Conservation (phyloP, 345 rosid species). For the Gossypium longicalyx region DNA sequence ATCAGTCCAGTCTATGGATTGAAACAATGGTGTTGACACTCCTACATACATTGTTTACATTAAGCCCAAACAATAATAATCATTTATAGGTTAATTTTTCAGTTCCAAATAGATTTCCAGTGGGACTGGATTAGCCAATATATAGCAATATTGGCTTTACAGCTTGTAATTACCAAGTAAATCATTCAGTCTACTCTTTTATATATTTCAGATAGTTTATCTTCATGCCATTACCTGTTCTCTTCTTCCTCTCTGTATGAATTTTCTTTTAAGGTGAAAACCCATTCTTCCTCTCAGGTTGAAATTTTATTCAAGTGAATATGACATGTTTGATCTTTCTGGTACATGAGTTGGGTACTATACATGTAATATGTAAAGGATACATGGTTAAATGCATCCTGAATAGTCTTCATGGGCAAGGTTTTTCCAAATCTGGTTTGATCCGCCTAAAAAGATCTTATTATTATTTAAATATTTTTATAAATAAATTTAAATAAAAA, state of each 20-base stretch:
- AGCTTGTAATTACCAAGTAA: not conserved
- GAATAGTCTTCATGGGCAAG: no score
- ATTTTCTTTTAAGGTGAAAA: not conserved
- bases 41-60: not conserved
- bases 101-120: not conserved
- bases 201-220: not conserved
- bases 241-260: not conserved
- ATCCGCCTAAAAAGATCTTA: no score
- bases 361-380: no score
- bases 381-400: no score
- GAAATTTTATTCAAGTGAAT: no score
- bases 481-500: no score
- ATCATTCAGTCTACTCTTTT: not conserved
- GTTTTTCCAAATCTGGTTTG: no score
- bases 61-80: not conserved
- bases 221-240: not conserved
- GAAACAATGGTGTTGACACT: not conserved
- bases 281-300: no score
- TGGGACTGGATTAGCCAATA: not conserved
- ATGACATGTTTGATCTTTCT: no score
- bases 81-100: not conserved
- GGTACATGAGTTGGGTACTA: no score
- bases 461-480: no score
- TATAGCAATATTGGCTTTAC: not conserved
- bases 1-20: not conserved